phyloP scores from a whole-genome alignment of 2,329 filamentous ascomycete species.

The Neurospora sp. region DNA sequence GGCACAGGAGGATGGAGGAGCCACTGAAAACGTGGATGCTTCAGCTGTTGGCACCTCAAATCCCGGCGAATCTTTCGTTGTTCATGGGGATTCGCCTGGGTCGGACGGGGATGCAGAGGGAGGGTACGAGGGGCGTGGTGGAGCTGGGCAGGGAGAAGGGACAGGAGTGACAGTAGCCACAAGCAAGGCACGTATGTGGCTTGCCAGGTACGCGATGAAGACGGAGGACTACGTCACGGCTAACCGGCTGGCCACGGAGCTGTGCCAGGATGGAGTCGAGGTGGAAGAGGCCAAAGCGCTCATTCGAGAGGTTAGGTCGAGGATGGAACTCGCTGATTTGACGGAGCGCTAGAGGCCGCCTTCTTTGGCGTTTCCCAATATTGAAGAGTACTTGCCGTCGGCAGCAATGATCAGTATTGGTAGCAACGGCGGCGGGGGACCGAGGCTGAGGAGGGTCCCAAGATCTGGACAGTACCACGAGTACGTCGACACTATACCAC shows the following conservation, averaged over 20 bases:
- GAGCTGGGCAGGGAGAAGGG: conserved; percentile 34
- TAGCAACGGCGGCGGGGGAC: neutral
- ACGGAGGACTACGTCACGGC: conserved; percentile 67
- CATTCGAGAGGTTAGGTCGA: conserved; percentile 73
- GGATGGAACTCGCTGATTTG: conserved; percentile 44
- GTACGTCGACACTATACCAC: neutral
- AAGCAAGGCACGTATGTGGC: conserved; percentile 87
- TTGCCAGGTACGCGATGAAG: conserved; percentile 72
- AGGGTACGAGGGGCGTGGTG: conserved; percentile 20
- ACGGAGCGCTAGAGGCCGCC: conserved; percentile 15
- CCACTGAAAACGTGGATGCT: conserved; percentile 23
- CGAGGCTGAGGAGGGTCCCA: neutral
- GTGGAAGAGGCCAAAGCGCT: conserved; percentile 95
- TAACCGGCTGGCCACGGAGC: conserved; percentile 73
- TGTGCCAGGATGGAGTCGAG: conserved; percentile 92
- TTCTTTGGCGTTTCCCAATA: conserved; percentile 5
- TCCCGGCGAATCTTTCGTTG: conserved; percentile 40
- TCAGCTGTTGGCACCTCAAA: conserved; percentile 26
- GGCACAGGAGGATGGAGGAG: conserved; percentile 75
- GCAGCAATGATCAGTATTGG: neutral
- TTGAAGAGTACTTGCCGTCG: conserved; percentile 1
- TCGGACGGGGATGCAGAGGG: conserved; percentile 29
- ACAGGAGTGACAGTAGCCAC: conserved; percentile 87
- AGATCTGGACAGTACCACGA: neutral
- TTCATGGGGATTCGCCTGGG: conserved; percentile 45